Evolutionary conservation across 75 land plant genomes (phyloP).

Genomic region (Pinus albicaulis): DNA sequence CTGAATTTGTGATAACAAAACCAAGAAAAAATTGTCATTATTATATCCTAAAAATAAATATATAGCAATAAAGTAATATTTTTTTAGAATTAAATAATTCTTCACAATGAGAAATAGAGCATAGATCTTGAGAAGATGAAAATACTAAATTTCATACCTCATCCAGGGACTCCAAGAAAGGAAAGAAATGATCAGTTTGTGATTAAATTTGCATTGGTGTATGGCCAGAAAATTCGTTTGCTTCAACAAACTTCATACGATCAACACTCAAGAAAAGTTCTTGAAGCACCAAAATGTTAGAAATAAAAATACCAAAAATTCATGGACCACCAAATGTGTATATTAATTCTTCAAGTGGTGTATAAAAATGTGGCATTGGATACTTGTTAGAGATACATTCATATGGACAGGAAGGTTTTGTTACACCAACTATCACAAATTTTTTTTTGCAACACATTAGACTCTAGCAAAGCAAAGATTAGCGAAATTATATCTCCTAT

Average conservation of each 20-base stretch:
- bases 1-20: constrained; percentile 24
- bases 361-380: constrained; percentile 96
- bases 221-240: constrained; percentile 85
- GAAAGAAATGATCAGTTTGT: constrained; percentile 93
- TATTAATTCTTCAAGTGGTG: constrained; percentile 92
- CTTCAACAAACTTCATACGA: constrained; percentile 87
- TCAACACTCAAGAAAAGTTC: constrained; percentile 93
- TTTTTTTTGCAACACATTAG: neutral
- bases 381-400: constrained; percentile 91
- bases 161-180: constrained; percentile 93
- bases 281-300: constrained; percentile 65
- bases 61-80: neutral
- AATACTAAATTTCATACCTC: constrained; percentile 46
- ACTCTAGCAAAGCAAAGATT: neutral
- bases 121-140: no score
- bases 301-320: constrained; percentile 81
- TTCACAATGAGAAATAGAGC: no score
- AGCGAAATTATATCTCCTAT: neutral
- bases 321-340: constrained; percentile 97
- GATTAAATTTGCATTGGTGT: constrained; percentile 86
- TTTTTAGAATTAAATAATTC: no score
- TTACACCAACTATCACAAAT: constrained; percentile 67
- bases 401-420: constrained; percentile 85
- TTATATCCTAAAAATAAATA: neutral
- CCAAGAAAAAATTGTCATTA: neutral